phyloP scores from a whole-genome alignment of 305 asterid species.

The Fraxinus baroniana region DNA sequence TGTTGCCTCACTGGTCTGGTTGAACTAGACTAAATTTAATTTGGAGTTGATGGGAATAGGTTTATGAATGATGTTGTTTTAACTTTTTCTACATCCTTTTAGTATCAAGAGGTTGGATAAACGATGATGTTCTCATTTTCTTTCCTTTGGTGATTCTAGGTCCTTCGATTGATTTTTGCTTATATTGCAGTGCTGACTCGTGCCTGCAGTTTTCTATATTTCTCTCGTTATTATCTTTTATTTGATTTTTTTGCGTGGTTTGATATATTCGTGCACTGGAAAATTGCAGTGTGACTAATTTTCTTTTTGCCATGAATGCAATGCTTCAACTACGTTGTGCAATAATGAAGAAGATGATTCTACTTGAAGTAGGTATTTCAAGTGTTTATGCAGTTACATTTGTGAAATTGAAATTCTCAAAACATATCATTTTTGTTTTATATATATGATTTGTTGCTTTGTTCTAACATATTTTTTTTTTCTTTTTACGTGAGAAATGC shows the following conservation, averaged over 20 bases:
- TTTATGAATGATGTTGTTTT: no score
- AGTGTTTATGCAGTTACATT: neutral
- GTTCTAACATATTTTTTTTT: no score
- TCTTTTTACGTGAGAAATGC: no score
- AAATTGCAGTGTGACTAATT: slow-evolving; percentile 78
- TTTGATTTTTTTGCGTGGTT: no score
- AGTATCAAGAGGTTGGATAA: slow-evolving; percentile 59
- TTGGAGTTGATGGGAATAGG: no score
- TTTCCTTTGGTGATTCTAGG: slow-evolving; percentile 36
- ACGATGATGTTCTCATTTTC: slow-evolving; percentile 35
- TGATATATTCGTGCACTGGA: no score
- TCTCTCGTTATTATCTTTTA: neutral
- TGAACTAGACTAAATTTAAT: no score
- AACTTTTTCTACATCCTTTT: slow-evolving; percentile 37
- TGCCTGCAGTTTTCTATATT: slow-evolving; percentile 66
- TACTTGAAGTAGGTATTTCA: slow-evolving; percentile 9
- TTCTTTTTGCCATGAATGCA: slow-evolving; percentile 84
- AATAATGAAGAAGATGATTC: slow-evolving; percentile 36
- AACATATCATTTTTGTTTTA: neutral
- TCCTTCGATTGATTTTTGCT: slow-evolving; percentile 44
- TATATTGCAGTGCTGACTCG: slow-evolving; percentile 59
- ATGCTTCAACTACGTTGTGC: slow-evolving; percentile 67
- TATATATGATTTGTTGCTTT: neutral
- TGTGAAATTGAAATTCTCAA: neutral
- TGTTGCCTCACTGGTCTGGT: no score